These are phyloP conservation scores for Xylaria hypoxylon DNA, from an alignment of 2,329 filamentous ascomycete species.

Conservation along the genomic window DNA sequence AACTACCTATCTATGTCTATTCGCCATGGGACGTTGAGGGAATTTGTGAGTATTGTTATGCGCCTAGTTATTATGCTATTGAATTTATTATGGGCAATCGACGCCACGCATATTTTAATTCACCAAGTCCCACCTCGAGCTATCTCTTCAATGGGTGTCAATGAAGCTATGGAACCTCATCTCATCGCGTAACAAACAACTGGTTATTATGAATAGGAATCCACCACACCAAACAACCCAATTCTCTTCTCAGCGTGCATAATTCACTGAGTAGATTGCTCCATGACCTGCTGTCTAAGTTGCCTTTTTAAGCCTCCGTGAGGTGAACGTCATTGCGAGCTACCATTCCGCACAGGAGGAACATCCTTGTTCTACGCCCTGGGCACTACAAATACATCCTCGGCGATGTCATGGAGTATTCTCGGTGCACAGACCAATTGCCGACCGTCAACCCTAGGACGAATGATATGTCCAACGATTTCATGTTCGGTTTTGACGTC, in stretches of 20 bases:
- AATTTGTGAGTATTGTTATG: too few species aligned
- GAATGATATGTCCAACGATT: constrained; percentile 42
- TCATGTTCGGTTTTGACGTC: constrained; percentile 52
- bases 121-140: not conserved
- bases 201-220: not conserved
- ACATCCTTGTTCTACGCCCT: not conserved
- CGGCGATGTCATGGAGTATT: constrained; percentile 30
- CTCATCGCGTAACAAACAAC: not conserved
- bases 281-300: not conserved
- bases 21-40: not conserved
- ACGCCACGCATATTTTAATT: not conserved
- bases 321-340: not conserved
- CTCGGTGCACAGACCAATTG: constrained; percentile 21
- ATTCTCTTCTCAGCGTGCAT: not conserved
- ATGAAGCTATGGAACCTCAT: not conserved
- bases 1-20: not conserved
- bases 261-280: not conserved
- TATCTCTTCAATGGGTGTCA: not conserved
- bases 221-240: not conserved
- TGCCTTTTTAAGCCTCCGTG: not conserved
- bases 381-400: not conserved
- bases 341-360: not conserved
- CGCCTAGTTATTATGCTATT: not conserved
- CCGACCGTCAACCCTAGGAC: not conserved
- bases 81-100: not conserved